Conservation (phyloP, 768 basidiomycete genomes). For the Pleurotus citrinopileatus region DNA sequence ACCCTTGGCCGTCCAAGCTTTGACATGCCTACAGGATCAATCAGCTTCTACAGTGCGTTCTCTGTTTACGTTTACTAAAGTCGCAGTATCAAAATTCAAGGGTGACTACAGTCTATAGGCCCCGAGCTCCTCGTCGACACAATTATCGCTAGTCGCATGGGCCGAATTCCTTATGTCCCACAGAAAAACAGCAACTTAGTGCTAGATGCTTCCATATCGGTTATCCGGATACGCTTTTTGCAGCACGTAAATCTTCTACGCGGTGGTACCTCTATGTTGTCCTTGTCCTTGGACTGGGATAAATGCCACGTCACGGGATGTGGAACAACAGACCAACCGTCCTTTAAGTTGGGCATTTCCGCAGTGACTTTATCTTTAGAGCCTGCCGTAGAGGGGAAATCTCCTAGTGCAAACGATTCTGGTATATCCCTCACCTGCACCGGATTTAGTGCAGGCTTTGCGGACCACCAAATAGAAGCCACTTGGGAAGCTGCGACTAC, state of each 20-base stretch:
- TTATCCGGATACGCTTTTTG: slow-evolving; percentile 36
- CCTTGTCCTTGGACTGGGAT: slow-evolving; percentile 13
- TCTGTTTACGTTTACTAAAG: not conserved
- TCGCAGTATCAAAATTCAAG: not conserved
- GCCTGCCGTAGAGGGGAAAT: slow-evolving; percentile 12
- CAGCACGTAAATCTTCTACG: slow-evolving; percentile 44
- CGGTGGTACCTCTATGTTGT: slow-evolving; percentile 27
- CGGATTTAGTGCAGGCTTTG: not conserved
- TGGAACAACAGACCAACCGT: slow-evolving; percentile 13
- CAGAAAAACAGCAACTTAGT: slow-evolving; percentile 19
- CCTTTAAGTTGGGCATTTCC: slow-evolving; percentile 28
- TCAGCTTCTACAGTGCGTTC: slow-evolving; percentile 40
- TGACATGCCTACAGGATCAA: slow-evolving; percentile 45
- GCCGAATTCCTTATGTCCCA: slow-evolving; percentile 24
- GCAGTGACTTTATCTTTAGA: slow-evolving; percentile 15
- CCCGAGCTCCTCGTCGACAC: slow-evolving; percentile 38
- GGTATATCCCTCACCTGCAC: not conserved
- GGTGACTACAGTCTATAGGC: slow-evolving; percentile 26
- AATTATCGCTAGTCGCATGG: slow-evolving; percentile 39
- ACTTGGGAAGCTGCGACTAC: slow-evolving; percentile 19
- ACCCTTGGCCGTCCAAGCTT: slow-evolving; percentile 48
- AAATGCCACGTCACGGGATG: not conserved
- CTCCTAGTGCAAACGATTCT: not conserved
- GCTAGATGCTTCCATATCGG: slow-evolving; percentile 42
- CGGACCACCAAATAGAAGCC: slow-evolving; percentile 12